phyloP scores from a whole-genome alignment of 345 rosid genomes.

The Hirschfeldia incana region DNA sequence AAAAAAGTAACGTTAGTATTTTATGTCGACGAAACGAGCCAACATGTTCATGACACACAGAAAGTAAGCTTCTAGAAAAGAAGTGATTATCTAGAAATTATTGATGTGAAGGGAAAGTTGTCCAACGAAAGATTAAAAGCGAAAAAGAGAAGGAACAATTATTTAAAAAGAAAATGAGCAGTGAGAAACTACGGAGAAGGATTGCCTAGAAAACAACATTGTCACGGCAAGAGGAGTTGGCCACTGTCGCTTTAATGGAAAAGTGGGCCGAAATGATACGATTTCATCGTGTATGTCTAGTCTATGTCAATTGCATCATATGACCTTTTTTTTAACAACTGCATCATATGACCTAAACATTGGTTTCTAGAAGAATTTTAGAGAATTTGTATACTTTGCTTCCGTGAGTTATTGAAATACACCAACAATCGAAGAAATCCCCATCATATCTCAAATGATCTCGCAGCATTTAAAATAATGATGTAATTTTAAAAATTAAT shows the following conservation, averaged over 20 bases:
- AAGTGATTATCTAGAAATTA: too few relatives aligned
- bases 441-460: background rate
- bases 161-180: background rate
- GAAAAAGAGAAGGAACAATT: slow-evolving; percentile 13
- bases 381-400: background rate
- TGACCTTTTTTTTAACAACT: too few relatives aligned
- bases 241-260: background rate
- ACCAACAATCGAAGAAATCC: background rate
- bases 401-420: background rate
- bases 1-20: too few relatives aligned
- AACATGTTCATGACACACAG: too few relatives aligned
- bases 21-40: too few relatives aligned
- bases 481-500: too few relatives aligned
- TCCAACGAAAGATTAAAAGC: background rate
- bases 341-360: background rate
- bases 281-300: too few relatives aligned
- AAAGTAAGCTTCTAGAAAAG: too few relatives aligned
- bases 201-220: slow-evolving; percentile 5
- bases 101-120: background rate
- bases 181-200: slow-evolving; percentile 11
- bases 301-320: too few relatives aligned
- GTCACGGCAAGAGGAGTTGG: background rate
- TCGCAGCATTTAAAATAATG: background rate
- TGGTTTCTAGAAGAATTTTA: background rate
- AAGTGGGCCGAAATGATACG: slow-evolving; percentile 17